A percentile compares a stretch with the other conserved stretches of the same genome.
phyloP scores from a whole-genome alignment of 2,329 filamentous ascomycete species.

The Canariomyces notabilis region DNA sequence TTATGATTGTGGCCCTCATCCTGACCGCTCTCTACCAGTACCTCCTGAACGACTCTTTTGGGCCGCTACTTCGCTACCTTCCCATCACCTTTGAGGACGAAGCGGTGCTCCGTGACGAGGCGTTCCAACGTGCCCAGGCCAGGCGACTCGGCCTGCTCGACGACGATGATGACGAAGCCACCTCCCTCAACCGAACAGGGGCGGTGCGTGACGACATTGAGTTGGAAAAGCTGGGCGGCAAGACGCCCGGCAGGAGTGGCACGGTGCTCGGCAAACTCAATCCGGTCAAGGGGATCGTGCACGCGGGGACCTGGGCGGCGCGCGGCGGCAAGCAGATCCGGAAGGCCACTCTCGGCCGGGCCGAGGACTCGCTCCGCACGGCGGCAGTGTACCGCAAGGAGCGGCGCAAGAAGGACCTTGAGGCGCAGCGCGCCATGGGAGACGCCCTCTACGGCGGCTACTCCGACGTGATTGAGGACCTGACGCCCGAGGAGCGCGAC shows the following conservation, averaged over 20 bases:
- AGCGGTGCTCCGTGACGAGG: constrained; percentile 82
- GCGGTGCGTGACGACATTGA: constrained; percentile 31
- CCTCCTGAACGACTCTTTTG: constrained; percentile 76
- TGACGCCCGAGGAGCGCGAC: constrained; percentile 86
- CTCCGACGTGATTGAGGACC: constrained; percentile 89
- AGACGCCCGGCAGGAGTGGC: constrained; percentile 9
- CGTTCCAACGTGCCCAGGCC: constrained; percentile 76
- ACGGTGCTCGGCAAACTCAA: constrained; percentile 32
- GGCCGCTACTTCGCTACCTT: constrained; percentile 78
- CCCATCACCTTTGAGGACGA: constrained; percentile 96
- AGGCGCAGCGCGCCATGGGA: constrained; percentile 68
- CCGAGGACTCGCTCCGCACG: constrained; percentile 36
- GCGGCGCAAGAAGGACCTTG: constrained; percentile 56
- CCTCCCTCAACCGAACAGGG: constrained; percentile 26
- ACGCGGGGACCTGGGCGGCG: constrained; percentile 45
- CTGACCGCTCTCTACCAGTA: constrained; percentile 75
- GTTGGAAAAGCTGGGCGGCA: constrained; percentile 29
- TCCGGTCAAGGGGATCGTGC: constrained; percentile 42
- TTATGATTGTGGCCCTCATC: constrained; percentile 72
- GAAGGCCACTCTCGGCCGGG: constrained; percentile 40
- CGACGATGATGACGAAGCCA: constrained; percentile 39
- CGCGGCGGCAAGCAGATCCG: constrained; percentile 46
- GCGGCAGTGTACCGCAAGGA: constrained; percentile 45
- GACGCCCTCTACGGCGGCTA: constrained; percentile 81
- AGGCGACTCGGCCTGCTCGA: constrained; percentile 59